phyloP scores from a whole-genome alignment of 2,329 filamentous ascomycete genomes.

The Tolypocladium guangdongense region DNA sequence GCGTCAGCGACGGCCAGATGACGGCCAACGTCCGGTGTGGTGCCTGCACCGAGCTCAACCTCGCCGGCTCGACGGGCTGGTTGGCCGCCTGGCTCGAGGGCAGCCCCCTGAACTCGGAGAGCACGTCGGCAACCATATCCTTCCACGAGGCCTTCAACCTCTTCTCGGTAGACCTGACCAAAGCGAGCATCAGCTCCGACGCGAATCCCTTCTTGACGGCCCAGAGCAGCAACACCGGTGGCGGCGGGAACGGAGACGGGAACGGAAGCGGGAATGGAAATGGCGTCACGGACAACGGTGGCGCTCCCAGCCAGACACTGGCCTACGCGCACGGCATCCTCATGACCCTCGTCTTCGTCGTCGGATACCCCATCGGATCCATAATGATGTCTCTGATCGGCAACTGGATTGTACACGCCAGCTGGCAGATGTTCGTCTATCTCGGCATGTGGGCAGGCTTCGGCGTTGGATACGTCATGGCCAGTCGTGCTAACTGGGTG shows the following conservation, averaged over 20 bases:
- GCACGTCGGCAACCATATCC: slow-evolving; percentile 25
- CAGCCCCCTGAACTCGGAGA: slow-evolving; percentile 30
- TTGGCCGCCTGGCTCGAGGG: slow-evolving; percentile 45
- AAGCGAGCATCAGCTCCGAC: slow-evolving; percentile 34
- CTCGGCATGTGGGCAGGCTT: slow-evolving; percentile 50
- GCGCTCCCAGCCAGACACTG: slow-evolving; percentile 14
- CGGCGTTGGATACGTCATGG: slow-evolving; percentile 40
- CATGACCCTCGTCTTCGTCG: slow-evolving; percentile 48
- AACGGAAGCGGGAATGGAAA: slow-evolving; percentile 1
- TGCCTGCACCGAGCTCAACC: slow-evolving; percentile 37
- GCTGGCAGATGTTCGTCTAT: slow-evolving; percentile 43
- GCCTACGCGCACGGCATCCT: slow-evolving; percentile 44
- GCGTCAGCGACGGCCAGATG: slow-evolving; percentile 40
- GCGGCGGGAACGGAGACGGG: slow-evolving; percentile 3
- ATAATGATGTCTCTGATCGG: slow-evolving; percentile 48
- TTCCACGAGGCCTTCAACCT: slow-evolving; percentile 33
- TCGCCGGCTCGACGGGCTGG: slow-evolving; percentile 34
- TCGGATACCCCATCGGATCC: slow-evolving; percentile 49
- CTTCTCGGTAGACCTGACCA: slow-evolving; percentile 38
- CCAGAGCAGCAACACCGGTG: not conserved
- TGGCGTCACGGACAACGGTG: not conserved
- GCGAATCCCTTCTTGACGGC: slow-evolving; percentile 39
- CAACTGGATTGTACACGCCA: slow-evolving; percentile 46
- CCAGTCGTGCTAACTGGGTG: slow-evolving; percentile 30
- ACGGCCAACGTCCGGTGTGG: slow-evolving; percentile 47